Percentiles rank a stretch among this genome's conserved stretches.
These are phyloP conservation scores for Graphilbum ipis-grandicollis DNA, from an alignment of 2,329 filamentous ascomycete species.

Conservation along the genomic window DNA sequence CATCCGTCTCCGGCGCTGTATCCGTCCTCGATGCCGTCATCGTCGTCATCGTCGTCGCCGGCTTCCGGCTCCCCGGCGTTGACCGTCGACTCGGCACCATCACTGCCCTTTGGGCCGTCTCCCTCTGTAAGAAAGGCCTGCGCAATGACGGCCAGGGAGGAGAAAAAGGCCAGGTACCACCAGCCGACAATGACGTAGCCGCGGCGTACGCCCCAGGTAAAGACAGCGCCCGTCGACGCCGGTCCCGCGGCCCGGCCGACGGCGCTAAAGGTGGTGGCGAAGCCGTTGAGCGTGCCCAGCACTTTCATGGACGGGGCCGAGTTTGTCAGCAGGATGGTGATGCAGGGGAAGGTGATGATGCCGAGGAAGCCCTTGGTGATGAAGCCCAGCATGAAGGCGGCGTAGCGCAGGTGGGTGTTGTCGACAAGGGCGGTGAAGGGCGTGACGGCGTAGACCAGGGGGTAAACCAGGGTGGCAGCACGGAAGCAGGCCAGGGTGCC, in stretches of 20 bases:
- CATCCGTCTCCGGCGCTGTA: not conserved
- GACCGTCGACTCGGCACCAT: conserved; percentile 13
- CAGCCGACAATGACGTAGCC: conserved; percentile 69
- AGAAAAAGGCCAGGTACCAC: conserved; percentile 55
- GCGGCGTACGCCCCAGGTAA: conserved; percentile 56
- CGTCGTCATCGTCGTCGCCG: conserved; percentile 11
- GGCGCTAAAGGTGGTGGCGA: conserved; percentile 69
- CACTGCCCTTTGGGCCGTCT: conserved; percentile 39
- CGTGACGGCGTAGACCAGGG: conserved; percentile 61
- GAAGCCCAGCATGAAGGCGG: conserved; percentile 50
- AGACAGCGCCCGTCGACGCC: conserved; percentile 52
- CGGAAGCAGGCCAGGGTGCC: conserved; percentile 62
- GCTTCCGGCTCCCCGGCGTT: conserved; percentile 15
- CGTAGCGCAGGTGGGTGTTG: conserved; percentile 29
- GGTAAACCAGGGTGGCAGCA: conserved; percentile 46
- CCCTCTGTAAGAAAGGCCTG: conserved; percentile 60
- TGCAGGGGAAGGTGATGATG: conserved; percentile 79
- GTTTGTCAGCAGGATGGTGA: conserved; percentile 82
- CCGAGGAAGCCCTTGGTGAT: conserved; percentile 55
- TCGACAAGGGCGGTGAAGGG: conserved; percentile 60
- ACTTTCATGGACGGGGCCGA: conserved; percentile 58
- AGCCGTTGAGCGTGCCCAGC: conserved; percentile 77
- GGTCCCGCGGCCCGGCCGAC: conserved; percentile 68
- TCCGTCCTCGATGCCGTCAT: conserved; percentile 1
- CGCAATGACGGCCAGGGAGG: conserved; percentile 49